Base-by-base conservation (phyloP, 495 filamentous ascomycete species). In the Aspergillus carlsbadensis region DNA sequence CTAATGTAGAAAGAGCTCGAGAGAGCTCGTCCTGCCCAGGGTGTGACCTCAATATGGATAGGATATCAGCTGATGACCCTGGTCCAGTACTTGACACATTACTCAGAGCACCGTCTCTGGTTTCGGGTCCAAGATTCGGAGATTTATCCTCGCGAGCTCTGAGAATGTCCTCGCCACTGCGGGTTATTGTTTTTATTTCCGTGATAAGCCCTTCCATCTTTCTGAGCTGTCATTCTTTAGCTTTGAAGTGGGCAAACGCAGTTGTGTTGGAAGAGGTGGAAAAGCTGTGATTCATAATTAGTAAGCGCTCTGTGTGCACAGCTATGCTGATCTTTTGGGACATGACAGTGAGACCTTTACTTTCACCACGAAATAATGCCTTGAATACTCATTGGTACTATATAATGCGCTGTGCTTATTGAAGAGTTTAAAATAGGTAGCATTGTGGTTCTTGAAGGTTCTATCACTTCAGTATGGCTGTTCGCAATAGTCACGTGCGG, bases 21-120 rank as follows among this genome's bases (percentile, higher is more conserved):
- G 74, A 62, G 2, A 95, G 74, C 36, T 78, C 71, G 1, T 84
- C 77, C 54, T 80, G 77, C 56, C 82, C 75, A 22, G 91, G 90
- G 54, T 87, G 79, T 7, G 78, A 81, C 48, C 75, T 81, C n/a
- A 96, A 74, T 17, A 77, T 65, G 33, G 84, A 76, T 22, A 92
- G 73, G 39, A 83, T 84, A 52, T 86, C 78, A 51, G 84, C 77
- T 20, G 84, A 73, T 5, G 82, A 82, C 56, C 61, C 40, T 20
- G 67, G 58, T 54, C 70, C 62, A 44, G 57, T 20, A 53, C 53
- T 35, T 8, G 60, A 40, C 24, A 64, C 56, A 1, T 61, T 26
- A 31, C 45, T 48, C 24, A 59, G 53, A 35, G 54, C 61, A 49
- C 36, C 20, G 26, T 54, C 36, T 29, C 37, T 52, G 48, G 54